Conservation (phyloP, 108 stramenopile species). For the Aureococcus anophagefferens region DNA sequence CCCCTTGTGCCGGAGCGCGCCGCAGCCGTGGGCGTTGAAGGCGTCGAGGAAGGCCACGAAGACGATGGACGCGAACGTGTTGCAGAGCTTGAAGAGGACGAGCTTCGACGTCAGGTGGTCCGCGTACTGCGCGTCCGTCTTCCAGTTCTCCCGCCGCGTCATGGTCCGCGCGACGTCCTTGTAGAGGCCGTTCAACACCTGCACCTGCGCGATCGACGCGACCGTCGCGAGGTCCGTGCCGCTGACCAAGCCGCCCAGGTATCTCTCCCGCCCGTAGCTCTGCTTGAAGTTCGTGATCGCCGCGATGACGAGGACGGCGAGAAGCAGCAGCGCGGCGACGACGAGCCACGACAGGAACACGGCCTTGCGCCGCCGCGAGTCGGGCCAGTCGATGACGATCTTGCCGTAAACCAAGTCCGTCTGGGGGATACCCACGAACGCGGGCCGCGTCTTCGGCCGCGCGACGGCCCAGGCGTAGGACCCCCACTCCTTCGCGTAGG, state of each 20-base stretch:
- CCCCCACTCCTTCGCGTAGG: neutral
- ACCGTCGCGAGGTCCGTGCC: neutral
- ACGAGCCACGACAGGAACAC: neutral
- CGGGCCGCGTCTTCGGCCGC: neutral
- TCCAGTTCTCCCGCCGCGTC: neutral
- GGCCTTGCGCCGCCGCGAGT: neutral
- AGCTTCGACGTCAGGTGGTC: constrained; percentile 5
- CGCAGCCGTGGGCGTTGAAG: no score
- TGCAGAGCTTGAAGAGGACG: constrained; percentile 37
- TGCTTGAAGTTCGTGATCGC: neutral
- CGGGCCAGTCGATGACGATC: neutral
- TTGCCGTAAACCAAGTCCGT: neutral
- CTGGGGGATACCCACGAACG: neutral
- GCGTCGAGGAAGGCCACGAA: constrained; percentile 26
- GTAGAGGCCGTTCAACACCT: neutral
- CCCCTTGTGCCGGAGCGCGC: no score
- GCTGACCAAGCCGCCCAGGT: no score
- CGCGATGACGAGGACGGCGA: neutral
- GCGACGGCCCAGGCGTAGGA: neutral
- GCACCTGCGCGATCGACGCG: neutral
- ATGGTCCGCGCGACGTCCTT: neutral
- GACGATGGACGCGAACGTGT: constrained; percentile 23
- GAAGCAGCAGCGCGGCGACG: neutral
- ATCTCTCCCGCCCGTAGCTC: no score
- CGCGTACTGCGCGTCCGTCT: neutral